These are phyloP conservation scores for Cucurbita moschata DNA, from an alignment of 306 rosid genomes.

Conservation along the genomic window DNA sequence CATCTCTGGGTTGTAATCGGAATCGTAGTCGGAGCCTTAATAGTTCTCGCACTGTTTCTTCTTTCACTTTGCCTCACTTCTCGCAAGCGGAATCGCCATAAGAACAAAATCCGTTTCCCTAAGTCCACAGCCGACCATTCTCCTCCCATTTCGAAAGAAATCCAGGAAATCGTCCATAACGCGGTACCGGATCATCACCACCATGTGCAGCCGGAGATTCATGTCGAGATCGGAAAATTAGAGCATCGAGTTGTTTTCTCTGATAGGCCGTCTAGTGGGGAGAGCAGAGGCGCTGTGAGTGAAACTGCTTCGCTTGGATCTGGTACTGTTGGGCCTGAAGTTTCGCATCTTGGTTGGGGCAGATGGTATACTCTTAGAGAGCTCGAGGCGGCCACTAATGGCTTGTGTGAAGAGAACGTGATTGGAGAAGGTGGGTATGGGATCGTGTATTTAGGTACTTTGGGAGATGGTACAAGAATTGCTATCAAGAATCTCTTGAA, in stretches of 20 bases:
- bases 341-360: conserved; percentile 97
- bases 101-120: conserved; percentile 8
- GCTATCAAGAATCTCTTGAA: conserved; percentile 94
- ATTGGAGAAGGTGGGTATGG: conserved; percentile 99
- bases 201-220: conserved; percentile 43
- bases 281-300: conserved; percentile 41
- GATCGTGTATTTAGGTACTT: conserved; percentile 65
- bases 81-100: conserved; percentile 38
- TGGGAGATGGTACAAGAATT: conserved; percentile 54
- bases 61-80: conserved; percentile 85
- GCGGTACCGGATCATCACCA: conserved; percentile 37
- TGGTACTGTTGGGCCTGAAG: conserved; percentile 69
- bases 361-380: conserved; percentile 88
- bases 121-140: neutral
- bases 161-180: conserved; percentile 49
- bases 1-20: conserved; percentile 90
- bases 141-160: conserved; percentile 64
- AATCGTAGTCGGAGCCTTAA: conserved; percentile 64
- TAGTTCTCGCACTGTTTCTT: conserved; percentile 64
- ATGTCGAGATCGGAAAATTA: conserved; percentile 52
- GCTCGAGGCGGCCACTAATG: conserved; percentile 80
- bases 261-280: conserved; percentile 73
- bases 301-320: conserved; percentile 48
- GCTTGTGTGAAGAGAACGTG: conserved; percentile 66
- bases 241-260: conserved; percentile 61